Base-by-base conservation (phyloP, 176 grass and related monocot genomes). In the Thalia dealbata region DNA sequence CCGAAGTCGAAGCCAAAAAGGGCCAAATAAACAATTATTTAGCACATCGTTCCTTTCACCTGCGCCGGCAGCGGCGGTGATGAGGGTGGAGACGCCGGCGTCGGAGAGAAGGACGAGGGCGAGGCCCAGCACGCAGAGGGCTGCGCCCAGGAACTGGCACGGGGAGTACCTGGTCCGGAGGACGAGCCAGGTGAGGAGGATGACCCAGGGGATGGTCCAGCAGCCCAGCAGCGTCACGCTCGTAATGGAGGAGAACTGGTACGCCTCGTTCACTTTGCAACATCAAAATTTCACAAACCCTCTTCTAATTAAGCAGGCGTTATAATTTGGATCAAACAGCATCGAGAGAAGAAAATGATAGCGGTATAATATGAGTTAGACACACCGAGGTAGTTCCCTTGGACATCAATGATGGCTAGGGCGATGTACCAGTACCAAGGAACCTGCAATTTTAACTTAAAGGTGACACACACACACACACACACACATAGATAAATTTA, bases 371-470 rank as follows among this genome's bases (percentile, higher is more conserved):
- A n/a, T n/a, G n/a, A n/a, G n/a, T n/a, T n/a, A n/a, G 32, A 38
- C 32, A 1, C 73, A 97, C 95, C 70, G 21, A 97, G 83, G 83
- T 82, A 97, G 50, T 88, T 92, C 50, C 81, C 89, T 72, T 92
- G 85, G 3, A 92, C 87, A 78, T 97, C 89, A 64, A 86, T 78
- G 81, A 92, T 75, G 25, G 89, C 87, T 54, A 97, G 14, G 9
- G 71, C 87, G 5, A 91, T 5, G 24, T 97, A 97, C 93, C 87
- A 97, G 35, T 97, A 92, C 93, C 93, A 97, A 23, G 76, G 67
- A 80, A 92, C 84, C 93, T 97, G 87, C 72, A 86, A 84, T n/a
- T n/a, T n/a, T n/a, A n/a, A n/a, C n/a, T n/a, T n/a, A n/a, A n/a
- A n/a, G n/a, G n/a, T n/a, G n/a, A n/a, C n/a, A n/a, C n/a, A n/a